A percentile compares a stretch with the other conserved stretches of the same genome.
These are phyloP conservation scores for Neofusicoccum kwambonambiense DNA, from an alignment of 2,329 filamentous ascomycete genomes.

Conservation along the genomic window DNA sequence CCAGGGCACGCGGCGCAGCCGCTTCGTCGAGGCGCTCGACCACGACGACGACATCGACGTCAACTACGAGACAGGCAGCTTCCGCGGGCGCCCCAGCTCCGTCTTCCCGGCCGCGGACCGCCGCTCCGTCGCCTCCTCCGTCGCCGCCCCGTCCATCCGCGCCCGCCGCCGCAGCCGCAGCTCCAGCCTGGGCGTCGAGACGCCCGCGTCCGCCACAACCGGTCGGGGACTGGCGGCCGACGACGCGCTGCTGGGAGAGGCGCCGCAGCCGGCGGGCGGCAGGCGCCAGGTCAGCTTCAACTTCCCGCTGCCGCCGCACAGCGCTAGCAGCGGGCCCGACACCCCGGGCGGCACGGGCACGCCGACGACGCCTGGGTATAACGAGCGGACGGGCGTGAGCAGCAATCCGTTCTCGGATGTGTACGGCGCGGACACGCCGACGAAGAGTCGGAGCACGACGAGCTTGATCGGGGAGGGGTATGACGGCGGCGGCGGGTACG, in stretches of 20 bases:
- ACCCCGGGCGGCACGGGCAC: not conserved
- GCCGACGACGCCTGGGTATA: not conserved
- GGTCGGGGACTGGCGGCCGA: not conserved
- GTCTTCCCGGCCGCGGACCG: not conserved
- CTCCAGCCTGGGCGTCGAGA: not conserved
- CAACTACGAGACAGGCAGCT: not conserved
- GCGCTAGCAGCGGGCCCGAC: not conserved
- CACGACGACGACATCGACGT: not conserved
- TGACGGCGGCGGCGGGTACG: not conserved
- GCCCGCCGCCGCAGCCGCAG: not conserved
- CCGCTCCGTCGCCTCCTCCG: not conserved
- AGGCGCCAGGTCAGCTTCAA: not conserved
- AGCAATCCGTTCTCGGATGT: not conserved
- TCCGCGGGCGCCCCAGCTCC: not conserved
- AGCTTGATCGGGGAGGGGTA: not conserved
- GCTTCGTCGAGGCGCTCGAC: conserved; percentile 12
- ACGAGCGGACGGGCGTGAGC: not conserved
- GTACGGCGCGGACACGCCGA: not conserved
- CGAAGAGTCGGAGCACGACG: not conserved
- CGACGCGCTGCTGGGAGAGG: not conserved
- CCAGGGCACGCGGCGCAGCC: conserved; percentile 8
- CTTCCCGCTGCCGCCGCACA: conserved; percentile 1
- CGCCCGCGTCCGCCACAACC: too few relatives aligned
- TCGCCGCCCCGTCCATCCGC: not conserved
- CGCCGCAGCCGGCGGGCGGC: not conserved